These are phyloP conservation scores for Spathaspora passalidarum DNA, from an alignment of 805 yeast genomes.

Conservation along the genomic window DNA sequence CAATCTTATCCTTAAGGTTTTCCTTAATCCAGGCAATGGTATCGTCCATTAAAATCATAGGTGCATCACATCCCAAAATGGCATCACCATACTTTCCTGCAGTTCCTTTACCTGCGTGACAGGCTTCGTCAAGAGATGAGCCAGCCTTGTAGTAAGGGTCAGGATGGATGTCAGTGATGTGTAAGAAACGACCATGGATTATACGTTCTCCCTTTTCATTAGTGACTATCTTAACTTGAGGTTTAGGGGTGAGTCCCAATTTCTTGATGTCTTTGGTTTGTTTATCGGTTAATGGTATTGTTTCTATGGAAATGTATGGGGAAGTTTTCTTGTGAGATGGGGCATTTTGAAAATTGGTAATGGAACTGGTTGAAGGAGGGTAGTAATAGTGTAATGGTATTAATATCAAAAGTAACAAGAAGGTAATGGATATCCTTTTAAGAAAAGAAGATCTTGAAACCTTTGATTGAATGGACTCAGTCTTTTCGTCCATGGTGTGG, in stretches of 20 bases:
- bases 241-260: slow-evolving; percentile 35
- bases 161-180: slow-evolving; percentile 84
- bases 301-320: slow-evolving; percentile 7
- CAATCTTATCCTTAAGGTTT: slow-evolving; percentile 71
- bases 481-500: background rate
- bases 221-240: slow-evolving; percentile 22
- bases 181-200: slow-evolving; percentile 77
- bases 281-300: background rate
- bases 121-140: slow-evolving; percentile 40
- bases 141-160: slow-evolving; percentile 64
- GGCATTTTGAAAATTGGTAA: background rate
- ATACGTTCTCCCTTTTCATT: slow-evolving; percentile 22
- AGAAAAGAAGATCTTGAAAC: slow-evolving; percentile 1
- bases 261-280: slow-evolving; percentile 9
- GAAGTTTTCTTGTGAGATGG: background rate
- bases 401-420: slow-evolving; percentile 1
- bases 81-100: slow-evolving; percentile 78
- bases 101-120: slow-evolving; percentile 56
- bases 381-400: background rate
- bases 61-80: slow-evolving; percentile 73
- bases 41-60: slow-evolving; percentile 54
- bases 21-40: slow-evolving; percentile 66
- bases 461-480: background rate
- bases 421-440: background rate
- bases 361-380: background rate